Base-by-base conservation (phyloP, 176 grass and related monocot species). In the Lolium multiflorum region DNA sequence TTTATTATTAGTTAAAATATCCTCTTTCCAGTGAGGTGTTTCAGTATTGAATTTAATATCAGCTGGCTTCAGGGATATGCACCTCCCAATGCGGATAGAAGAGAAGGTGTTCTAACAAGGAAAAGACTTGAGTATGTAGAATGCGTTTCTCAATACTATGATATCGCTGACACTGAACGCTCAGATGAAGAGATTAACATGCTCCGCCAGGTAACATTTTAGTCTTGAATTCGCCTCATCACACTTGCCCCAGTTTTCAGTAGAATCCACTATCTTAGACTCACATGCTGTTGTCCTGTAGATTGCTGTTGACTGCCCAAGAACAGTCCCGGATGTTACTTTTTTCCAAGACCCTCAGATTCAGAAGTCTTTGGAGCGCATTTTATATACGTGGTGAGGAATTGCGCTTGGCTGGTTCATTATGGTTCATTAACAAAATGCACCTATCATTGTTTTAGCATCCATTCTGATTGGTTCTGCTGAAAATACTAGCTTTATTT, bases 141-240 rank as follows among this genome's bases (percentile, higher is more conserved):
- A 79, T 99, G 97, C 48, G 97, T 99, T 75, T 91, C 97, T 89
- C 97, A 97, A 61, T 99, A 93, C 68, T 93, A 99, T 35, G 94
- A 99, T 78, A 91, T 99, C 91, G 87, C 90, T 0, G 97, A 99
- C 81, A 84, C 70, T 16, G 94, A 99, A 46, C 92, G 97, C 57
- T 94, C 94, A 3, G 97, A 99, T 90, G 97, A 99, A 92, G 97
- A 99, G 83, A 97, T 99, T n/a, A 99, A 89, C 70, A 99, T 96
- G 97, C 94, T 99, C 90, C 92, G 94, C 59, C 94, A 96, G 94
- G 97, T 99, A 64, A 72, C 5, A 5, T 37, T 87, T 78, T 80
- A 39, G 1, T 17, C 14, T 20, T 78, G 25, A 72, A 83, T 76
- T 77, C 9, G 4, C n/a, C 17, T 43, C 5, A 11, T 79, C 70